Conservation (phyloP, 2,329 filamentous ascomycete species). For the Helotiales sp. region DNA sequence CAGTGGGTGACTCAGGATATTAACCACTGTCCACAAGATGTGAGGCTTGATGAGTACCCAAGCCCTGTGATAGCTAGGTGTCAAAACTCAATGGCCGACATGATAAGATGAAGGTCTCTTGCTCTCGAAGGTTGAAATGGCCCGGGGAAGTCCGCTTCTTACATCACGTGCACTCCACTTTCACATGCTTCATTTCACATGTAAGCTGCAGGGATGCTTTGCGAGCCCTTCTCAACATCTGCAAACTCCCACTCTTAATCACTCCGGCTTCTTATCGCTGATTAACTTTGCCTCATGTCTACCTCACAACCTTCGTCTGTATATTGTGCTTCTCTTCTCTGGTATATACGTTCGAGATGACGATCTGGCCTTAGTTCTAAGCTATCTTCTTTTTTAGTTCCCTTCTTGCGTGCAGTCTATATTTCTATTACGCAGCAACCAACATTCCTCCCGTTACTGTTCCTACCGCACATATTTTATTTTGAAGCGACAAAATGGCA, state of each 20-base stretch:
- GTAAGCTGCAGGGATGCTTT: slow-evolving; percentile 3
- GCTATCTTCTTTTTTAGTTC: neutral
- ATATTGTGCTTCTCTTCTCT: neutral
- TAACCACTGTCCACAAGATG: too few relatives aligned
- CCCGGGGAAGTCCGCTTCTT: neutral
- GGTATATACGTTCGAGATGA: neutral
- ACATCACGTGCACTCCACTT: slow-evolving; percentile 1
- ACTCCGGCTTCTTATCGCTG: slow-evolving; percentile 3
- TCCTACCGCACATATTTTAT: neutral
- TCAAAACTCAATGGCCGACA: too few relatives aligned
- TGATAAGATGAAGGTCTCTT: too few relatives aligned
- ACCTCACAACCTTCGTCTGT: neutral
- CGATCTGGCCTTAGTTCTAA: neutral
- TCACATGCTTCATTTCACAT: slow-evolving; percentile 7
- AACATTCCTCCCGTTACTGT: neutral
- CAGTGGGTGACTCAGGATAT: too few relatives aligned
- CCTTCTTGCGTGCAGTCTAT: too few relatives aligned
- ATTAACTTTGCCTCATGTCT: slow-evolving; percentile 4
- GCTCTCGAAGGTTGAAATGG: too few relatives aligned
- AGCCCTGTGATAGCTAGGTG: too few relatives aligned
- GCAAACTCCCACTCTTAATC: too few relatives aligned
- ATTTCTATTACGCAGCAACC: neutral
- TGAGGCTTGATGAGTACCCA: too few relatives aligned
- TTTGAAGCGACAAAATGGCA: neutral
- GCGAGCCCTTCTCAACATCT: slow-evolving; percentile 1